Conservation (phyloP, 768 basidiomycete species). For the Rhodotorula diobovata region DNA sequence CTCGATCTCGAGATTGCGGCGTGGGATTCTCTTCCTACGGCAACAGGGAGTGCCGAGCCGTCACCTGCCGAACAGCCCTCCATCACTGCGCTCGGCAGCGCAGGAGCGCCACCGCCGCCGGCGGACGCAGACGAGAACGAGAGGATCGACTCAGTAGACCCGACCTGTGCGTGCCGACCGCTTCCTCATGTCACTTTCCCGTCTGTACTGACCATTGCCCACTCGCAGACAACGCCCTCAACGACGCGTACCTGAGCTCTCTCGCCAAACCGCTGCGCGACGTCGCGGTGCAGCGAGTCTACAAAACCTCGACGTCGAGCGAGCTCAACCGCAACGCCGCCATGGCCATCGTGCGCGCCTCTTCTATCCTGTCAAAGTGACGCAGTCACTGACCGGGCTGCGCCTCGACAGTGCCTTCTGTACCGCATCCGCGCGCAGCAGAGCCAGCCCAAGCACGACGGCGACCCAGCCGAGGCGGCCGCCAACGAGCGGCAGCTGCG, state of each 20-base stretch:
- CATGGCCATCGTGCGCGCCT: not conserved
- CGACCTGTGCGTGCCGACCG: not conserved
- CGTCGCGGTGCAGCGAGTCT: conserved; percentile 5
- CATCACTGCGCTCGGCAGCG: not conserved
- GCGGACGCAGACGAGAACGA: not conserved
- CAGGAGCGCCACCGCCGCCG: not conserved
- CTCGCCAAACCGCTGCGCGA: conserved; percentile 24
- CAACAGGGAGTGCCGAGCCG: not conserved
- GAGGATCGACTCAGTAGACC: not conserved
- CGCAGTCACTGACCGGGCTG: not conserved
- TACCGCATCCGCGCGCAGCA: conserved; percentile 3
- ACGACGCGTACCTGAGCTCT: conserved; percentile 20
- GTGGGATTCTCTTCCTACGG: not conserved
- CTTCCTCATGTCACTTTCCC: not conserved
- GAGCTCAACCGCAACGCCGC: not conserved
- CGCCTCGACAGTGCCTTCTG: not conserved
- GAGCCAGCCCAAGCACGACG: not conserved
- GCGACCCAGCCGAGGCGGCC: not conserved
- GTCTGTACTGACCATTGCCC: not conserved
- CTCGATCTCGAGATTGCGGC: not conserved
- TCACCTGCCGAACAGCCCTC: not conserved
- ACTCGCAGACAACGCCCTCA: conserved; percentile 10
- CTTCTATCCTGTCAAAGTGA: not conserved
- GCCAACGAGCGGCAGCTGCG: not conserved
- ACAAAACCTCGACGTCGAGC: conserved; percentile 8